A percentile compares a stretch with the other conserved stretches of the same genome.
These are phyloP conservation scores for Eucalyptus sp. DNA, from an alignment of 345 rosid species.

Conservation along the genomic window DNA sequence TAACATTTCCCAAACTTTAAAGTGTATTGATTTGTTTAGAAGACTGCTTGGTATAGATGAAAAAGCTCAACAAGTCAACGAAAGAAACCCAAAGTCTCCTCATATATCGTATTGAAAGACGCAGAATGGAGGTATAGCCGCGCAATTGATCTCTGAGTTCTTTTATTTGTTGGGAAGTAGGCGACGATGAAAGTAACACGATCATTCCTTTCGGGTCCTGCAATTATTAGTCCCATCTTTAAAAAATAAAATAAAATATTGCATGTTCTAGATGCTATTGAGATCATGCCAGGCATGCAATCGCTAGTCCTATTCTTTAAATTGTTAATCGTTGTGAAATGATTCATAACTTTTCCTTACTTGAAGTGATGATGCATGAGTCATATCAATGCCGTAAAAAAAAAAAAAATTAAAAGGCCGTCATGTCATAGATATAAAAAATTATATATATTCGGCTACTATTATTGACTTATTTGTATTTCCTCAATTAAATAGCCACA, in stretches of 20 bases:
- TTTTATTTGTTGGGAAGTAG: background rate
- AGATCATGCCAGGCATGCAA: background rate
- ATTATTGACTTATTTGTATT: background rate
- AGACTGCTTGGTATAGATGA: background rate
- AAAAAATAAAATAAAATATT: background rate
- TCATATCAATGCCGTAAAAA: too few relatives aligned
- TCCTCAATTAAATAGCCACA: background rate
- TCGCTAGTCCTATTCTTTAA: background rate
- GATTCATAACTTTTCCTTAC: background rate
- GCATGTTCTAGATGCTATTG: background rate
- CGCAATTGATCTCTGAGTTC: background rate
- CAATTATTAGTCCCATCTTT: background rate
- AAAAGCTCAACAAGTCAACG: background rate
- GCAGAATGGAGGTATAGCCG: background rate
- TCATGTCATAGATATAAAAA: too few relatives aligned
- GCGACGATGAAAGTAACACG: background rate
- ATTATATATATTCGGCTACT: background rate
- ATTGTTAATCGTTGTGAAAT: background rate
- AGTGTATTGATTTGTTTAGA: background rate
- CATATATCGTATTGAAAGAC: background rate
- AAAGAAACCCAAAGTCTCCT: background rate
- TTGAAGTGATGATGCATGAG: background rate
- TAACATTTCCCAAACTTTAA: background rate
- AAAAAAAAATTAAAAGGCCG: too few relatives aligned
- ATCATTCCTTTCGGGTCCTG: background rate